A percentile compares a stretch with the other conserved stretches of the same genome.
These are phyloP conservation scores for Fusarium nanum DNA, from an alignment of 2,329 filamentous ascomycete genomes.

Conservation along the genomic window DNA sequence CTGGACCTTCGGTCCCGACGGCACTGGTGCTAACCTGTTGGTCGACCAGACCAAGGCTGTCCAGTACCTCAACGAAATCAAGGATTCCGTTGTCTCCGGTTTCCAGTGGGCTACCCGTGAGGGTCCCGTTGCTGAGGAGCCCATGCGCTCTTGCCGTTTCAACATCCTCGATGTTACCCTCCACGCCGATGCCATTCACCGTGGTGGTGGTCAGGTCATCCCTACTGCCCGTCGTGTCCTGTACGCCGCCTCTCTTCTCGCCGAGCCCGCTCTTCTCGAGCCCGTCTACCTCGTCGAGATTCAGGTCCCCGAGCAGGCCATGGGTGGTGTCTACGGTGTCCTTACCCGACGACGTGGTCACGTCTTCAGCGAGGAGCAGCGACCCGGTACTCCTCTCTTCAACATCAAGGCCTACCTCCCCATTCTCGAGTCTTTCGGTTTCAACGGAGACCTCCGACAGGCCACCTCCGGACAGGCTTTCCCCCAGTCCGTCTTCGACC, in stretches of 20 bases:
- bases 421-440: constrained; percentile 98
- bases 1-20: constrained; percentile 99
- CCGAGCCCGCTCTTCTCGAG: constrained; percentile 91
- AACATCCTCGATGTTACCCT: constrained; percentile 99
- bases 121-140: constrained; percentile 97
- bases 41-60: constrained; percentile 99
- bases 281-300: constrained; percentile 99
- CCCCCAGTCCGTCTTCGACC: constrained; percentile 98
- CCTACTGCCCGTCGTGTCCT: constrained; percentile 97
- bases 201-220: constrained; percentile 99
- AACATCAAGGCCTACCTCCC: constrained; percentile 98
- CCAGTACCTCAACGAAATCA: constrained; percentile 99
- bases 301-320: constrained; percentile 96
- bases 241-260: constrained; percentile 91
- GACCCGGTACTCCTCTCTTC: constrained; percentile 98
- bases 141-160: constrained; percentile 96
- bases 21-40: constrained; percentile 96
- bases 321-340: constrained; percentile 99
- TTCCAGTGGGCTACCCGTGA: constrained; percentile 99
- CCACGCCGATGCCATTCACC: constrained; percentile 99
- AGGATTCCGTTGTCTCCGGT: constrained; percentile 99
- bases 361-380: constrained; percentile 98
- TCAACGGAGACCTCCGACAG: constrained; percentile 96
- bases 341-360: constrained; percentile 98
- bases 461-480: constrained; percentile 97